These are phyloP conservation scores for Metschnikowia matae DNA, from an alignment of 805 yeast species.

Conservation along the genomic window DNA sequence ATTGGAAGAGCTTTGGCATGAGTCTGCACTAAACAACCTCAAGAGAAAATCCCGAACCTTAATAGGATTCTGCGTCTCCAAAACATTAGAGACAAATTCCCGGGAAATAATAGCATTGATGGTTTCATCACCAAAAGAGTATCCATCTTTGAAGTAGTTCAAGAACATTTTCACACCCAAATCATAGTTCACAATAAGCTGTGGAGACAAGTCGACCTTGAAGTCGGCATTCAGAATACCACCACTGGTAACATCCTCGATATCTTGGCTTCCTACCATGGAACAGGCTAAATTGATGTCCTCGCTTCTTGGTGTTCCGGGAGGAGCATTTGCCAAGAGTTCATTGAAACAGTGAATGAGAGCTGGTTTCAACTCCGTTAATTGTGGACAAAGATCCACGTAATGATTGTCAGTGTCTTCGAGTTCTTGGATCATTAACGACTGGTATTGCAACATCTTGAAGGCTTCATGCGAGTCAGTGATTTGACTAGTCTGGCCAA, in stretches of 20 bases:
- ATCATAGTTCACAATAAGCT: constrained; percentile 26
- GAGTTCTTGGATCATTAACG: constrained; percentile 31
- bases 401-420: constrained; percentile 40
- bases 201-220: constrained; percentile 24
- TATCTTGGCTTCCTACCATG: background rate
- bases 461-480: constrained; percentile 7
- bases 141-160: constrained; percentile 27
- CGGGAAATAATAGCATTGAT: constrained; percentile 30
- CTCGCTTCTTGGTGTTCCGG: background rate
- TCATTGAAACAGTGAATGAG: constrained; percentile 1
- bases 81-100: constrained; percentile 21
- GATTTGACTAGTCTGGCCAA: background rate
- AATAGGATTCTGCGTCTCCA: constrained; percentile 19
- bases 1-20: background rate
- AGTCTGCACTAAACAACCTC: constrained; percentile 16
- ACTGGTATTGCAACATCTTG: constrained; percentile 26
- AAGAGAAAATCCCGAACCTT: constrained; percentile 18
- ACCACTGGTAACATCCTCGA: background rate
- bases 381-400: constrained; percentile 25
- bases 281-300: background rate
- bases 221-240: constrained; percentile 7
- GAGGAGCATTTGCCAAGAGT: background rate
- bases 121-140: constrained; percentile 27
- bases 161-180: constrained; percentile 26
- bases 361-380: constrained; percentile 18